A percentile compares a stretch with the other conserved stretches of the same genome.
Conservation (phyloP, 2,329 filamentous ascomycete species). For the Claviceps monticola region DNA sequence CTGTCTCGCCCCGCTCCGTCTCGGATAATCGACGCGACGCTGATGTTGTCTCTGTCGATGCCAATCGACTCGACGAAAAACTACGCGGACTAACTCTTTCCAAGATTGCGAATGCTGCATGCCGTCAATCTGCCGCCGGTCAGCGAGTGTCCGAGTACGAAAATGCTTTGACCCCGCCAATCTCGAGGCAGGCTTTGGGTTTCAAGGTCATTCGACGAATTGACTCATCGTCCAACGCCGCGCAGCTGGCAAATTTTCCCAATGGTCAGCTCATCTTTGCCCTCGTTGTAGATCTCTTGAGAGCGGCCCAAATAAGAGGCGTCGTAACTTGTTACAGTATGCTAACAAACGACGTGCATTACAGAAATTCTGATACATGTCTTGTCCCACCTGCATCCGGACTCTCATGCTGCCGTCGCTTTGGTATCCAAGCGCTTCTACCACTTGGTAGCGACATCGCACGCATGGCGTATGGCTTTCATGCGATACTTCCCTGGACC, state of each 20-base stretch:
- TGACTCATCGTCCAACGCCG: constrained; percentile 23
- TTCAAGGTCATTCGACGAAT: constrained; percentile 42
- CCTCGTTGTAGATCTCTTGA: background rate
- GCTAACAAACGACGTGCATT: background rate
- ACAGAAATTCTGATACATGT: constrained; percentile 86
- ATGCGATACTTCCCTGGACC: constrained; percentile 78
- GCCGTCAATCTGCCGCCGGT: constrained; percentile 24
- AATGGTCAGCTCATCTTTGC: constrained; percentile 50
- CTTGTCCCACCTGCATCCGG: constrained; percentile 75
- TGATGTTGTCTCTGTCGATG: constrained; percentile 21
- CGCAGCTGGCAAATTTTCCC: constrained; percentile 48
- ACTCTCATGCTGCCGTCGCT: constrained; percentile 68
- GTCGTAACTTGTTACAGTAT: background rate
- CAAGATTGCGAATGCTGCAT: constrained; percentile 15
- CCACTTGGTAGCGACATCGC: constrained; percentile 72
- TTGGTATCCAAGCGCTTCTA: constrained; percentile 84
- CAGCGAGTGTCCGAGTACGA: constrained; percentile 48
- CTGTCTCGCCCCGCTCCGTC: constrained; percentile 23
- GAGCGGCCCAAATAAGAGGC: no score
- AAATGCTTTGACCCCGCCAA: constrained; percentile 36
- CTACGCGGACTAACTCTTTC: constrained; percentile 37
- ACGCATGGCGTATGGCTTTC: constrained; percentile 90
- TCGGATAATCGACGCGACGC: constrained; percentile 14
- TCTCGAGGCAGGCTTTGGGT: constrained; percentile 32
- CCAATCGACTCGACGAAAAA: constrained; percentile 32